phyloP scores from a whole-genome alignment of 2,329 filamentous ascomycete genomes.

The Colletotrichum aenigma region DNA sequence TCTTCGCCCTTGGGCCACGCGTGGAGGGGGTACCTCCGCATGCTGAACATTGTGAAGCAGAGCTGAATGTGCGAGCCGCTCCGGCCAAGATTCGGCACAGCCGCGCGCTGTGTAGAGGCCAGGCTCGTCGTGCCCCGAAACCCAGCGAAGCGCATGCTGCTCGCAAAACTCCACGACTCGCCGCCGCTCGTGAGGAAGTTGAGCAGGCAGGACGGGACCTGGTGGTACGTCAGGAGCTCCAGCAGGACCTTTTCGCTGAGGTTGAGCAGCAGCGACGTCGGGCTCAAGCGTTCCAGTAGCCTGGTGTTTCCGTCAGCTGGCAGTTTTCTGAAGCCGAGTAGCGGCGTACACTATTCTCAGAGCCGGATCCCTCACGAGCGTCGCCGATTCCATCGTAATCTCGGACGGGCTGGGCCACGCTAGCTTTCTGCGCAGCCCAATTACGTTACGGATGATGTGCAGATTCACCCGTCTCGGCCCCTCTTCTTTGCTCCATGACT shows the following conservation, averaged over 20 bases:
- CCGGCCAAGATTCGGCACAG: not conserved
- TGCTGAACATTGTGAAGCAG: conserved; percentile 6
- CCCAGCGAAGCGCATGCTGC: not conserved
- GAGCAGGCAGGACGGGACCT: not conserved
- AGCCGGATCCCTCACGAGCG: not conserved
- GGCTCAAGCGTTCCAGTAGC: not conserved
- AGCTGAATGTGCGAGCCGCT: not conserved
- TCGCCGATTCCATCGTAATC: not conserved
- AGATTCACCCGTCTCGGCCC: not conserved
- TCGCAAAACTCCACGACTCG: conserved; percentile 1
- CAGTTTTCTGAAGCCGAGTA: not conserved
- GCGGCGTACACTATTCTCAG: not conserved
- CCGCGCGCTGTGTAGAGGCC: not conserved
- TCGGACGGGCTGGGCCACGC: not conserved
- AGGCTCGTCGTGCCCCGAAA: not conserved
- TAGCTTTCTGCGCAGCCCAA: not conserved
- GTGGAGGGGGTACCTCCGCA: not conserved
- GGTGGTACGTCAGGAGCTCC: conserved; percentile 6
- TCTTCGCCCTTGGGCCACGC: not conserved
- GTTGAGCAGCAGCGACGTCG: not conserved
- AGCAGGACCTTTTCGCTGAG: not conserved
- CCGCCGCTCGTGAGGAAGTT: not conserved
- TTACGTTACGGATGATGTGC: not conserved
- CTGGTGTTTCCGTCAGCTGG: not conserved
- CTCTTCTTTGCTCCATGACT: not conserved